Base-by-base conservation (phyloP, 208 protist genomes). In the Leptomonas pyrrhocoris region DNA sequence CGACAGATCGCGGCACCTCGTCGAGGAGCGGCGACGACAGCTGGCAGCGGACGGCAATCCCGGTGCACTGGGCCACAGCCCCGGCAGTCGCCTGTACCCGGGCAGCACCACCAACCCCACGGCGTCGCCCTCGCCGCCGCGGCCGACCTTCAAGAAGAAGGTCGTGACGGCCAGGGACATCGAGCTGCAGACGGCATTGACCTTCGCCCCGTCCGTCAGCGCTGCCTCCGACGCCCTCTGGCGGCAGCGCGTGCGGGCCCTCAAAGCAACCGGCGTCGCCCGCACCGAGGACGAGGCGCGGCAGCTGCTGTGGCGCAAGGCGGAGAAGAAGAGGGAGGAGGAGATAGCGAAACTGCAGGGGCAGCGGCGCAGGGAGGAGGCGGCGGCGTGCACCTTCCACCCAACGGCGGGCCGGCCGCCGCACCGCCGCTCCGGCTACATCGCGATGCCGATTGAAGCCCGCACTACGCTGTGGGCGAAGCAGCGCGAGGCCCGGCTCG, bases 361-460 rank as follows among this genome's bases (percentile, higher is more conserved):
- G 13, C 30, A 81, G 79, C 50, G 68, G 28, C 72, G 60, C 30
- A 25, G 23, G n/a, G 62, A 79, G 55, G 80, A 83, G 61, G 63
- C 79, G 36, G 63, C 42, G 36, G 88, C 80, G 63, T 93, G 88
- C 74, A 90, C 85, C 42, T 93, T 93, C 73, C 71, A 71, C 18
- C 88, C 88, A 2, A 80, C 73, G 54, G 69, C 85, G 6, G 85
- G 84, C n/a, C 76, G 88, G 0, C 73, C 83, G 8, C 83, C 85
- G 7, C 73, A 71, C 40, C 77, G 84, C 43, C 36, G 74, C 43
- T 57, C 72, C 21, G 77, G 78, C 43, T 65, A 80, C 43, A 73
- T 53, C 6, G 45, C 80, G 16, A 73, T 76, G 45, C 25, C 83
- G 7, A 65, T 92, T n/a, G 75, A 68, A 40, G 83, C 83, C 27